Percentiles rank a stretch among this genome's conserved stretches.
phyloP scores from a whole-genome alignment of 2,329 filamentous ascomycete genomes.

The Colletotrichum siamense region DNA sequence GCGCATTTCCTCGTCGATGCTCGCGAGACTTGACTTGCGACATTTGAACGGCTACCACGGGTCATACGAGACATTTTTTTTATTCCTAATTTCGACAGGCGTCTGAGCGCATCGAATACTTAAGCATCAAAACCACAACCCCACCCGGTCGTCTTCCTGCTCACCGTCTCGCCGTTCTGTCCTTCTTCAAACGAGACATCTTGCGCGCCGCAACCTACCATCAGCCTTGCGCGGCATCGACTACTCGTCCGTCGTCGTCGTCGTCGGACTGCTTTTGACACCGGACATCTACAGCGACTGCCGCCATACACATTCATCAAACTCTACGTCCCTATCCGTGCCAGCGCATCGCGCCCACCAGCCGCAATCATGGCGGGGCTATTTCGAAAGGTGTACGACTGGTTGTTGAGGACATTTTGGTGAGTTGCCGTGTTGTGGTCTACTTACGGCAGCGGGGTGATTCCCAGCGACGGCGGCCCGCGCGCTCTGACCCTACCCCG shows the following conservation, averaged over 20 bases:
- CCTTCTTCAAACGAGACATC: slow-evolving; percentile 7
- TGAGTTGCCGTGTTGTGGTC: slow-evolving; percentile 53
- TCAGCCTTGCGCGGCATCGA: slow-evolving; percentile 22
- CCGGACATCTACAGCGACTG: neutral
- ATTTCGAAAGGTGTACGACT: slow-evolving; percentile 96
- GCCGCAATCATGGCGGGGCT: slow-evolving; percentile 78
- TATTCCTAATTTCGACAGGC: slow-evolving; percentile 38
- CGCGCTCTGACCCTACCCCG: slow-evolving; percentile 13
- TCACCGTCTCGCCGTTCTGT: slow-evolving; percentile 29
- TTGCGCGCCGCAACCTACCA: neutral
- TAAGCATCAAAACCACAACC: slow-evolving; percentile 40
- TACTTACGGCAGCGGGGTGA: slow-evolving; percentile 1
- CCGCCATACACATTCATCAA: neutral
- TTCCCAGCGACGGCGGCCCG: slow-evolving; percentile 4
- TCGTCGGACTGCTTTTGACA: neutral
- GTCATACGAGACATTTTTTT: slow-evolving; percentile 47
- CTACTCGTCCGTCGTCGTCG: neutral
- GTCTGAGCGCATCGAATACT: slow-evolving; percentile 42
- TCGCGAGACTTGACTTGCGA: slow-evolving; percentile 16
- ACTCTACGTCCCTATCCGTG: neutral
- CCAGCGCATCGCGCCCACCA: slow-evolving; percentile 27
- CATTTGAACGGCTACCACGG: slow-evolving; percentile 34
- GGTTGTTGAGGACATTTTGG: slow-evolving; percentile 98
- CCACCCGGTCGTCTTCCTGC: slow-evolving; percentile 22
- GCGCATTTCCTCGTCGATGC: slow-evolving; percentile 10